phyloP scores from a whole-genome alignment of 176 grass and related monocot species.

The Microstegium vimineum region DNA sequence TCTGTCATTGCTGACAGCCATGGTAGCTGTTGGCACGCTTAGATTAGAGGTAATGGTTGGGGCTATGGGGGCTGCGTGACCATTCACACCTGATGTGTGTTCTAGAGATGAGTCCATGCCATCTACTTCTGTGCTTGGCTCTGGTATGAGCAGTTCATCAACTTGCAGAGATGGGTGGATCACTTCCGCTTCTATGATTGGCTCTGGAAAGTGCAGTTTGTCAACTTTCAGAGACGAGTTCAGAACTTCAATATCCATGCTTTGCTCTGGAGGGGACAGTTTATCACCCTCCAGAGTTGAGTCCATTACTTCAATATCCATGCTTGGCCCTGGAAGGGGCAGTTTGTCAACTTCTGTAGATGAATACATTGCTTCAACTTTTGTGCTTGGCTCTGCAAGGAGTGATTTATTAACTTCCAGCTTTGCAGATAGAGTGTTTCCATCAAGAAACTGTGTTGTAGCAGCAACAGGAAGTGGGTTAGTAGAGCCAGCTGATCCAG shows the following conservation, averaged over 20 bases:
- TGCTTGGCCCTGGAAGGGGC: background rate
- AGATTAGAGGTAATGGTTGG: background rate
- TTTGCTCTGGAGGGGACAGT: background rate
- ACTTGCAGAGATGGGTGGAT: background rate
- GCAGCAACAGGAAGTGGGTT: conserved; percentile 13
- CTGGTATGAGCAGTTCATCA: background rate
- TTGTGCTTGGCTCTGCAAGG: background rate
- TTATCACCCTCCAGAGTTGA: background rate
- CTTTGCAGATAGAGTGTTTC: background rate
- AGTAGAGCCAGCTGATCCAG: background rate
- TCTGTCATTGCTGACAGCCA: background rate
- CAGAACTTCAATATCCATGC: background rate
- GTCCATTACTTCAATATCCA: background rate
- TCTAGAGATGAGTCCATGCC: conserved; percentile 5
- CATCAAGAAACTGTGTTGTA: conserved; percentile 11
- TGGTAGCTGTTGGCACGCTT: background rate
- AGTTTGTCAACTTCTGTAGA: background rate
- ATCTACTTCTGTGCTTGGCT: conserved; percentile 8
- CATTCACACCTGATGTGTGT: background rate
- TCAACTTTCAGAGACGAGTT: background rate
- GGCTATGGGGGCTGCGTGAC: background rate
- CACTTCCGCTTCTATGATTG: background rate
- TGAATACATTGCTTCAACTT: too few species aligned
- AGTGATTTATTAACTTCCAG: background rate
- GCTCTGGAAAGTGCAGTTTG: background rate